phyloP scores from a whole-genome alignment of 306 rosid species.

The Dalbergia cultrata region DNA sequence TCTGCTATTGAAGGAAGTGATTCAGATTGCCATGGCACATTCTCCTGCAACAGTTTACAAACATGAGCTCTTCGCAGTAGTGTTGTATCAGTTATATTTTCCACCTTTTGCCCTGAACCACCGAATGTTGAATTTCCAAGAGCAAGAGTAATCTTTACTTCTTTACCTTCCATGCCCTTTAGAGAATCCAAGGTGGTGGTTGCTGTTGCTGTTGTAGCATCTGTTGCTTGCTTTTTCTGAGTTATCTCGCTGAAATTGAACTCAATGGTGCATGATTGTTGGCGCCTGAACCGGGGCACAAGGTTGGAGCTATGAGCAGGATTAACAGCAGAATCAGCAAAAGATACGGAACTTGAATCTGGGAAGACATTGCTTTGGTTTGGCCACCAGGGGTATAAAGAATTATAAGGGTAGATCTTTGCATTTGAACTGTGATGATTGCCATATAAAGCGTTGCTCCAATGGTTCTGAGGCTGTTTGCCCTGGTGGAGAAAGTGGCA shows the following conservation, averaged over 20 bases:
- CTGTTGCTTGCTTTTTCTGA: slow-evolving; percentile 51
- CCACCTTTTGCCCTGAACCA: slow-evolving; percentile 55
- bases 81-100: slow-evolving; percentile 59
- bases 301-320: slow-evolving; percentile 52
- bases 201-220: slow-evolving; percentile 3
- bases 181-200: slow-evolving; percentile 62
- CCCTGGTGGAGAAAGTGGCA: slow-evolving; percentile 75
- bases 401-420: slow-evolving; percentile 60
- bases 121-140: slow-evolving; percentile 74
- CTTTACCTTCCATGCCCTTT: slow-evolving; percentile 66
- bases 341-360: slow-evolving; percentile 71
- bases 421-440: slow-evolving; percentile 52
- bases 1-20: slow-evolving; percentile 74
- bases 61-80: slow-evolving; percentile 60
- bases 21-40: slow-evolving; percentile 96
- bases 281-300: slow-evolving; percentile 68
- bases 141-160: slow-evolving; percentile 81
- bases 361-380: slow-evolving; percentile 55
- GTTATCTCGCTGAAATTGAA: slow-evolving; percentile 70
- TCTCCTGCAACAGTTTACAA: slow-evolving; percentile 78
- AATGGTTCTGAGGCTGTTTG: slow-evolving; percentile 57
- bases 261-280: slow-evolving; percentile 87
- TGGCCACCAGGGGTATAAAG: slow-evolving; percentile 75
- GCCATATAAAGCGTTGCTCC: slow-evolving; percentile 49
- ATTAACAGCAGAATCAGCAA: slow-evolving; percentile 57